Evolutionary conservation across 768 basidiomycete species (phyloP).

Genomic region (Hemileccinum rubropunctum): DNA sequence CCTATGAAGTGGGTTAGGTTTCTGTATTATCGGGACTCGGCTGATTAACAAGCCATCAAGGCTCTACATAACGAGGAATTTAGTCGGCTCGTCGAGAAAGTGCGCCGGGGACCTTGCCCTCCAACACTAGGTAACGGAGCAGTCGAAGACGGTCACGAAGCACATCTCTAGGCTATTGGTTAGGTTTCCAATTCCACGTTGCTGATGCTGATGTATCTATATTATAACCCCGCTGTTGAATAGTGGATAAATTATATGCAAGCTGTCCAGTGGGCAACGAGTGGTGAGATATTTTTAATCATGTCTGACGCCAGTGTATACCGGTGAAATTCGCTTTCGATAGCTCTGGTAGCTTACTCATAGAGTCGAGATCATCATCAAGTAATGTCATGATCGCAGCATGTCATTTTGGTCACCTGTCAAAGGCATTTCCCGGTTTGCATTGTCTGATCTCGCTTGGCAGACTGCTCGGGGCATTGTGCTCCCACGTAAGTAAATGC

Average conservation of each 20-base stretch:
- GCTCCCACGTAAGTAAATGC: slow-evolving; percentile 10
- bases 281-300: slow-evolving; percentile 6
- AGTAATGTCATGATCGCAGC: slow-evolving; percentile 2
- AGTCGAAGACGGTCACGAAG: slow-evolving; percentile 38
- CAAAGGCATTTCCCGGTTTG: slow-evolving; percentile 6
- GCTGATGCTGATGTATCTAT: neutral
- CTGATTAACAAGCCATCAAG: slow-evolving; percentile 5
- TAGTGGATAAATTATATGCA: neutral
- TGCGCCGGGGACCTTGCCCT: slow-evolving; percentile 33
- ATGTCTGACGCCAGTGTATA: neutral
- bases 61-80: slow-evolving; percentile 33
- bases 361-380: neutral
- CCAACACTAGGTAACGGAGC: slow-evolving; percentile 19
- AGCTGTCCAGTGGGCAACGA: neutral
- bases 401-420: slow-evolving; percentile 1
- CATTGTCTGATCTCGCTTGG: slow-evolving; percentile 11
- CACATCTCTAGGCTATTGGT: slow-evolving; percentile 12
- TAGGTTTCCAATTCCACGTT: neutral
- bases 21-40: neutral
- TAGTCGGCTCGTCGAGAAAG: slow-evolving; percentile 32
- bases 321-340: neutral
- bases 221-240: neutral
- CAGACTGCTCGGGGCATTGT: neutral
- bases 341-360: neutral
- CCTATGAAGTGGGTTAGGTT: slow-evolving; percentile 37